Evolutionary conservation across 352 stramenopile species (phyloP), one percentile per base, ranked within the genome.

Genomic region (Globisporangium parvum): DNA sequence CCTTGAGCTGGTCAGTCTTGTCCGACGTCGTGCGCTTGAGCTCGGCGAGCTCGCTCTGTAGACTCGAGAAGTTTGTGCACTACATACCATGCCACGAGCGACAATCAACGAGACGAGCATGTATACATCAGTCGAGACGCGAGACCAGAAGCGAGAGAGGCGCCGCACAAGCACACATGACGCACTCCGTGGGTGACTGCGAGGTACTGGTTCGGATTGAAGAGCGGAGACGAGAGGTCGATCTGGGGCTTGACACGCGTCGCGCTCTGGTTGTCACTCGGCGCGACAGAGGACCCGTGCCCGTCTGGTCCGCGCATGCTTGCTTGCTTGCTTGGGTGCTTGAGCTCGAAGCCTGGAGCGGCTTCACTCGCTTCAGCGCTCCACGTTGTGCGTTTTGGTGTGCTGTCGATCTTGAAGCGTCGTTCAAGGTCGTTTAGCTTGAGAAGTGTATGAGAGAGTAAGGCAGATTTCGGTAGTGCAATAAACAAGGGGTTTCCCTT

Each of bases 1-100:
- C 74, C 57, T 93, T 93, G 42, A 93, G 76, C 62, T 91, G 84
- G 56, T 85, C 74, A 0, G 84, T 93, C 63, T 91, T 93, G 67
- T 91, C 80, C 1, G 76, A 91, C 18, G 79, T 91, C 49, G 76
- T 77, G 47, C 80, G 79, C 57, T 81, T 79, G 37, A 93, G 70
- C 46, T 80, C 73, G 18, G 73, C 70, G n/a, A 93, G 75, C 54
- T 85, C 76, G 20, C 55, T 74, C 53, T 87, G 71, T 46, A 93
- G 57, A 28, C 67, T 71, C 45, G 69, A 63, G 51, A 82, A 89
- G 51, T 65, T 90, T 26, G 81, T 91, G 24, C 53, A 66, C 81
- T 91, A 57, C n/a, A n/a, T n/a, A n/a, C n/a, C n/a, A n/a, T n/a
- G n/a, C 0, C 21, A 14, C 4, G 21, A 28, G 4, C 47, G 4